Percentiles rank a stretch among this genome's conserved stretches.
Conservation (phyloP, 2,329 filamentous ascomycete species). For the Byssoonygena ceratinophila region DNA sequence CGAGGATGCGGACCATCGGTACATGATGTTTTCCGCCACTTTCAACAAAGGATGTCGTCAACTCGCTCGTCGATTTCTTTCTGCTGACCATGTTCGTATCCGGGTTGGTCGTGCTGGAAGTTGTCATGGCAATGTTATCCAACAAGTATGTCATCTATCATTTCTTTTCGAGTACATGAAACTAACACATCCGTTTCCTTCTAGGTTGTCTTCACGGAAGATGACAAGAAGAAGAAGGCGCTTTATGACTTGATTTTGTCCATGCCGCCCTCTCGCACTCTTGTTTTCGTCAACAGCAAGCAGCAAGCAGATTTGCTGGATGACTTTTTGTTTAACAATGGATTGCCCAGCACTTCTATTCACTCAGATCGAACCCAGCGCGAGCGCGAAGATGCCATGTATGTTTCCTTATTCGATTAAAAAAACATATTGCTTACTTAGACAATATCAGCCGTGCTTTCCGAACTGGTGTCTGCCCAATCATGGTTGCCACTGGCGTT, state of each 20-base stretch:
- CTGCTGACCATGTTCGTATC: slow-evolving; percentile 64
- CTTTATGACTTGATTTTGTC: slow-evolving; percentile 62
- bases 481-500: slow-evolving; percentile 78
- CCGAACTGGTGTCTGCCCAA: slow-evolving; percentile 60
- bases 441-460: slow-evolving; percentile 53
- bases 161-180: slow-evolving; percentile 1
- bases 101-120: slow-evolving; percentile 79
- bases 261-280: slow-evolving; percentile 61
- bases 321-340: slow-evolving; percentile 71
- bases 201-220: slow-evolving; percentile 56
- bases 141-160: slow-evolving; percentile 40
- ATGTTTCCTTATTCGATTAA: slow-evolving; percentile 26
- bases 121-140: slow-evolving; percentile 70
- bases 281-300: slow-evolving; percentile 85
- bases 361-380: slow-evolving; percentile 77
- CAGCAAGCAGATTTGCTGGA: slow-evolving; percentile 70
- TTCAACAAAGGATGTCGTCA: slow-evolving; percentile 72
- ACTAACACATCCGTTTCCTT: slow-evolving; percentile 13
- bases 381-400: slow-evolving; percentile 83
- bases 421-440: slow-evolving; percentile 15
- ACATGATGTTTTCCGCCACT: slow-evolving; percentile 86
- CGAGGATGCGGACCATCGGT: slow-evolving; percentile 56
- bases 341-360: slow-evolving; percentile 75
- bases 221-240: slow-evolving; percentile 55
- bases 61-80: slow-evolving; percentile 65